phyloP scores from a whole-genome alignment of 495 filamentous ascomycete species.

The Daldinia concentrica region DNA sequence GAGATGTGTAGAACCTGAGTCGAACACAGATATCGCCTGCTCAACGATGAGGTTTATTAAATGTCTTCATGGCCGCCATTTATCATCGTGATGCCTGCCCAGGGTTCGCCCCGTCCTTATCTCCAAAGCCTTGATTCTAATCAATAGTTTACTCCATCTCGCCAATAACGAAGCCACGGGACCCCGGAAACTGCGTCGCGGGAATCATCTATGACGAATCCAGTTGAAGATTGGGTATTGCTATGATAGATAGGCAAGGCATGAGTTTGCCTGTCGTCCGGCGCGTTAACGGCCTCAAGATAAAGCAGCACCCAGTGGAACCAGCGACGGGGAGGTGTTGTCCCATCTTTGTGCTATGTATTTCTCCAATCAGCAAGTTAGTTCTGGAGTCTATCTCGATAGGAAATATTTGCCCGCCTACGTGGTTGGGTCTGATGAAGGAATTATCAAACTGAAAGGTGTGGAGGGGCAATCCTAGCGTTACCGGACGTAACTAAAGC shows the following conservation, averaged over 20 bases:
- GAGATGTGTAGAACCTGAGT: neutral
- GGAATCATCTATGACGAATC: slow-evolving; percentile 34
- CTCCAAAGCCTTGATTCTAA: slow-evolving; percentile 17
- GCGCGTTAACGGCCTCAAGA: slow-evolving; percentile 16
- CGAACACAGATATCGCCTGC: neutral
- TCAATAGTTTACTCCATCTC: slow-evolving; percentile 24
- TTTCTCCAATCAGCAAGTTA: slow-evolving; percentile 34
- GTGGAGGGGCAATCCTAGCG: slow-evolving; percentile 43
- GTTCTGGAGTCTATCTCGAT: slow-evolving; percentile 32
- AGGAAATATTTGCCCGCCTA: slow-evolving; percentile 25
- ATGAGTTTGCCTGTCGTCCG: slow-evolving; percentile 24
- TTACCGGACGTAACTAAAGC: slow-evolving; percentile 44
- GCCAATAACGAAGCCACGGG: slow-evolving; percentile 33
- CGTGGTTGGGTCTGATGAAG: slow-evolving; percentile 36
- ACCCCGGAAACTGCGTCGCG: slow-evolving; percentile 22
- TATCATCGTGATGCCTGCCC: slow-evolving; percentile 32
- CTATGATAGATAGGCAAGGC: slow-evolving; percentile 40
- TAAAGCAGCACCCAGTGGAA: slow-evolving; percentile 40
- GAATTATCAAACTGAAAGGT: slow-evolving; percentile 36
- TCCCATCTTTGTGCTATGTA: slow-evolving; percentile 21
- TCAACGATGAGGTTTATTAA: slow-evolving; percentile 1
- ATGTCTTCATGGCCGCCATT: slow-evolving; percentile 21
- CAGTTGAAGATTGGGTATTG: slow-evolving; percentile 31
- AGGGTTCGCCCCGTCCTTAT: slow-evolving; percentile 27
- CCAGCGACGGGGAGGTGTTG: slow-evolving; percentile 28